Evolutionary conservation across 2,329 filamentous ascomycete species (phyloP).

Genomic region (Diaporthe helianthi): DNA sequence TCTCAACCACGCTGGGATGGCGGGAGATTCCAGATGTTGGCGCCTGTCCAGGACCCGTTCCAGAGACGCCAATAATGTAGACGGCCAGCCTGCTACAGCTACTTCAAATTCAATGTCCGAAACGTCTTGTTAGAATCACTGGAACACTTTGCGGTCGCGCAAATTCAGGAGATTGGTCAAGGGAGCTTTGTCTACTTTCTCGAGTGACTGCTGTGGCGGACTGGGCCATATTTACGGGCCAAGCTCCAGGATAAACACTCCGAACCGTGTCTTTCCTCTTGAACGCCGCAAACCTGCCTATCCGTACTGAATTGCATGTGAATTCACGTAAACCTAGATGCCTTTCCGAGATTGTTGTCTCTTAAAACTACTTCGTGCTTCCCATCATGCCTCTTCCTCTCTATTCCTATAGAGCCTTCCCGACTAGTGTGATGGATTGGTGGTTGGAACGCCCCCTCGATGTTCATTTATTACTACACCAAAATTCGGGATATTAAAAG

Average conservation of each 20-base stretch:
- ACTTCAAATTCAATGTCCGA: too few species aligned
- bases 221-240: background rate
- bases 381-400: background rate
- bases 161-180: background rate
- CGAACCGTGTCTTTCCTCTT: background rate
- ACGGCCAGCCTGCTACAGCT: background rate
- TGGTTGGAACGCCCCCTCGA: background rate
- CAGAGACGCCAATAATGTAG: background rate
- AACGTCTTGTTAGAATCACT: background rate
- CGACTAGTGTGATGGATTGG: background rate
- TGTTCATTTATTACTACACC: background rate
- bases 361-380: background rate
- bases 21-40: background rate
- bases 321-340: conserved; percentile 1
- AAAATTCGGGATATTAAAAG: background rate
- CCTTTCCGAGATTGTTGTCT: conserved; percentile 2
- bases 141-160: background rate
- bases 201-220: background rate
- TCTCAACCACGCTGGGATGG: background rate
- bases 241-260: background rate
- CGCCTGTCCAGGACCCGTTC: background rate
- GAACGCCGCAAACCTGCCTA: background rate
- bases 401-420: conserved; percentile 6
- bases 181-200: background rate
- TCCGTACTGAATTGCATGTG: background rate